These are phyloP conservation scores for Fusarium foetens DNA, from an alignment of 2,329 filamentous ascomycete genomes.

Conservation along the genomic window DNA sequence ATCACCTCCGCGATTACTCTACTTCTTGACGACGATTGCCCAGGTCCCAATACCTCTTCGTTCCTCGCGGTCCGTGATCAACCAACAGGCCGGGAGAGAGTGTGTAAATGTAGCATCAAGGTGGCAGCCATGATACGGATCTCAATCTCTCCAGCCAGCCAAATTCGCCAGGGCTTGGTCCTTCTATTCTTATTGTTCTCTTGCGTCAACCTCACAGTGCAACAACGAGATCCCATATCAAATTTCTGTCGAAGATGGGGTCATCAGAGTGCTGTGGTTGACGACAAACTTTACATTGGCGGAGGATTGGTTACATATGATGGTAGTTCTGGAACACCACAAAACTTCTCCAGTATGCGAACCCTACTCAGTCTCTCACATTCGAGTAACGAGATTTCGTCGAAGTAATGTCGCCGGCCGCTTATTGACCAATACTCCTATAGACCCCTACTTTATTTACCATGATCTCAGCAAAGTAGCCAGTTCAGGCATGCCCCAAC, in stretches of 20 bases:
- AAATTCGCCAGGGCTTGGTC: constrained; percentile 29
- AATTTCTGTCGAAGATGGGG: constrained; percentile 66
- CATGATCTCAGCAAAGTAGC: constrained; percentile 62
- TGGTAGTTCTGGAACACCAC: constrained; percentile 57
- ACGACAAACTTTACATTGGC: constrained; percentile 69
- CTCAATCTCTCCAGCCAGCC: constrained; percentile 31
- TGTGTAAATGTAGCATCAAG: constrained; percentile 37
- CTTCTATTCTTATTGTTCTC: constrained; percentile 35
- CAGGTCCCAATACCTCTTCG: constrained; percentile 7
- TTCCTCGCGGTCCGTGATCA: constrained; percentile 6
- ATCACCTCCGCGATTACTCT: constrained; percentile 9
- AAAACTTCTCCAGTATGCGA: constrained; percentile 66
- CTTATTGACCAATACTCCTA: constrained; percentile 13
- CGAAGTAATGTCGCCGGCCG: background rate
- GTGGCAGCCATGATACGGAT: constrained; percentile 41
- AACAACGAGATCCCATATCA: constrained; percentile 61
- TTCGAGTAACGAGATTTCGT: background rate
- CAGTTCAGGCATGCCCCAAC: constrained; percentile 60
- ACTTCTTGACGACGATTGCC: constrained; percentile 1
- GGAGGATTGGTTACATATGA: constrained; percentile 68
- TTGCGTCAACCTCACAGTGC: constrained; percentile 38
- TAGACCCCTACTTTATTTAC: constrained; percentile 57
- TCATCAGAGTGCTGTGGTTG: constrained; percentile 70
- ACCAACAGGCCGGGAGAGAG: constrained; percentile 24
- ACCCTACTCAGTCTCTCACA: background rate